Conservation (phyloP, 805 yeast genomes). For the Hanseniaspora lindneri region DNA sequence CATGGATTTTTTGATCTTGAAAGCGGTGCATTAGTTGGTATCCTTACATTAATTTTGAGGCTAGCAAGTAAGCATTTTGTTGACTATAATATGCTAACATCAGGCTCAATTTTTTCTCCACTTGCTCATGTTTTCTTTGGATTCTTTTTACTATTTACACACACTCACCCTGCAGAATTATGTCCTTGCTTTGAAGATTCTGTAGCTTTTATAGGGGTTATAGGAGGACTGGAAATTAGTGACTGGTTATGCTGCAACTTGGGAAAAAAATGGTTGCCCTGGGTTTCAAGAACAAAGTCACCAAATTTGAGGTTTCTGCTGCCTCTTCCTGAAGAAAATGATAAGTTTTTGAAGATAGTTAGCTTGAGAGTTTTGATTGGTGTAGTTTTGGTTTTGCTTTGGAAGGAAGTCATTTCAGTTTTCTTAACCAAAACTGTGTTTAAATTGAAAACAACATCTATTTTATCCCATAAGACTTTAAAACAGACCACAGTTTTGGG, state of each 20-base stretch:
- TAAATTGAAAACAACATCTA: constrained; percentile 16
- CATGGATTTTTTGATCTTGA: constrained; percentile 77
- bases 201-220: constrained; percentile 83
- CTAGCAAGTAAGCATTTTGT: constrained; percentile 37
- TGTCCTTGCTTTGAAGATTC: constrained; percentile 96
- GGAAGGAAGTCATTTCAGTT: constrained; percentile 62
- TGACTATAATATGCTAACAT: constrained; percentile 12
- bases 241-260: constrained; percentile 34
- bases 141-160: constrained; percentile 47
- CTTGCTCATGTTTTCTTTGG: constrained; percentile 32
- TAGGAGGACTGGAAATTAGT: constrained; percentile 60
- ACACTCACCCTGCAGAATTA: constrained; percentile 77
- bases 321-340: constrained; percentile 1
- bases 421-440: constrained; percentile 47
- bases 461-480: constrained; percentile 23
- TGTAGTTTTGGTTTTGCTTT: constrained; percentile 44
- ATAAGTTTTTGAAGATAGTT: constrained; percentile 25
- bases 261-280: constrained; percentile 22
- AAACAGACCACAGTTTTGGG: constrained; percentile 21
- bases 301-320: not conserved
- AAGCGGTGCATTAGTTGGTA: constrained; percentile 57
- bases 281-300: not conserved
- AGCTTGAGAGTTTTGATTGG: constrained; percentile 49
- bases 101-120: constrained; percentile 31
- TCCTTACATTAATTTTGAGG: constrained; percentile 40